Percentiles rank a stretch among this genome's conserved stretches.
Conservation (phyloP, 495 filamentous ascomycete genomes). For the Melanomma pulvis-pyrius region DNA sequence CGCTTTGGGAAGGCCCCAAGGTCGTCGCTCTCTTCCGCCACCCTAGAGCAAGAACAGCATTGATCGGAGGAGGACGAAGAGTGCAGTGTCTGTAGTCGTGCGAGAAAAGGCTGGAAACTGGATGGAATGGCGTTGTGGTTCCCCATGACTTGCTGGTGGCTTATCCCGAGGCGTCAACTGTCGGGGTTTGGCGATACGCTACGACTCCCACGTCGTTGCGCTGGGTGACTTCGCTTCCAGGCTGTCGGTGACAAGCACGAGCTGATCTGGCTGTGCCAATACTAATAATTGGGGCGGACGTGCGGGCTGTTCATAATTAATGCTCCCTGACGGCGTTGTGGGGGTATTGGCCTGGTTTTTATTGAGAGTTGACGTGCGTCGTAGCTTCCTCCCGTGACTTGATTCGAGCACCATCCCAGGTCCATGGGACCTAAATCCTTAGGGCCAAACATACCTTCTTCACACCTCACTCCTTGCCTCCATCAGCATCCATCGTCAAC, state of each 20-base stretch:
- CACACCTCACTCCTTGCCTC: constrained; percentile 12
- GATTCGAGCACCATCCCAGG: constrained; percentile 15
- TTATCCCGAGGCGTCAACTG: constrained; percentile 12
- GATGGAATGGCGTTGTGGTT: background rate
- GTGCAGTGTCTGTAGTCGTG: background rate
- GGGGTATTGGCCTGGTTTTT: background rate
- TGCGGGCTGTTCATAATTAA: constrained; percentile 19
- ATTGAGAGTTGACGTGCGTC: constrained; percentile 9
- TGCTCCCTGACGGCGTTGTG: too few species aligned
- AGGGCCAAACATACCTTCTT: constrained; percentile 20
- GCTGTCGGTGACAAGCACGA: constrained; percentile 18
- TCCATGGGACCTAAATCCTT: constrained; percentile 14
- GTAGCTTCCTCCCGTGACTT: constrained; percentile 5
- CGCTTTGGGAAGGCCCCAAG: background rate
- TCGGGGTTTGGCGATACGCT: constrained; percentile 19
- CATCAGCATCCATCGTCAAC: background rate
- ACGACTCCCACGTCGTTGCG: constrained; percentile 27
- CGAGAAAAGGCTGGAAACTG: background rate
- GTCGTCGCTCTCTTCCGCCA: background rate
- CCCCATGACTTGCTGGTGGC: background rate
- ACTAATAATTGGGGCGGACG: background rate
- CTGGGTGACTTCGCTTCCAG: constrained; percentile 36
- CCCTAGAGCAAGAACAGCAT: background rate
- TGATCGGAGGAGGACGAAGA: background rate
- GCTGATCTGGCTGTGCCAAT: background rate